Percentiles rank a stretch among this genome's conserved stretches.
phyloP scores from a whole-genome alignment of 495 filamentous ascomycete species.

The Parathielavia appendiculata region DNA sequence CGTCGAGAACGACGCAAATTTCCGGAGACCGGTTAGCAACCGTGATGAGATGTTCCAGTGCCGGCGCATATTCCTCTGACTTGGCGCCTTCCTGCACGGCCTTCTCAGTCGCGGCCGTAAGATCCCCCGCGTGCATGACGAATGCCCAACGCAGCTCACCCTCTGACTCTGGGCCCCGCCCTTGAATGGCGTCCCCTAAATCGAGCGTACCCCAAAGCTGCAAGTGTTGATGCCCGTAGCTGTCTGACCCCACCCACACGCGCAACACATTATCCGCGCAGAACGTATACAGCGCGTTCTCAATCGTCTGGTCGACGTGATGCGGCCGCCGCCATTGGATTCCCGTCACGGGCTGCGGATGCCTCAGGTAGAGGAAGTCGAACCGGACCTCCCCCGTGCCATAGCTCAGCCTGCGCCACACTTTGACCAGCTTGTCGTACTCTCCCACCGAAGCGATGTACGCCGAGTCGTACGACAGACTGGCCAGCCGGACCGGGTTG shows the following conservation, averaged over 20 bases:
- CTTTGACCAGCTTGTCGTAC: conserved; percentile 80
- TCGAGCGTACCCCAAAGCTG: conserved; percentile 82
- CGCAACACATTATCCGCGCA: conserved; percentile 79
- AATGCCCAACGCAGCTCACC: conserved; percentile 62
- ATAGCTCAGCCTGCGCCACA: conserved; percentile 88
- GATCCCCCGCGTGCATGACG: conserved; percentile 77
- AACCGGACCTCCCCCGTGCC: conserved; percentile 78
- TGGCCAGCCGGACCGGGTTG: conserved; percentile 67
- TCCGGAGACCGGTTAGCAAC: conserved; percentile 83
- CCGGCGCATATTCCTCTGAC: conserved; percentile 58
- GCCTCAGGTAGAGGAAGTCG: conserved; percentile 83
- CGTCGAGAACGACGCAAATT: conserved; percentile 80
- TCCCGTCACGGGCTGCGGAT: conserved; percentile 71
- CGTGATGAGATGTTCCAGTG: conserved; percentile 78
- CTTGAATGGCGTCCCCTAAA: conserved; percentile 67
- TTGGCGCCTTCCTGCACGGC: conserved; percentile 57
- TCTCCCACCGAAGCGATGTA: conserved; percentile 77
- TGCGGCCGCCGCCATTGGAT: conserved; percentile 79
- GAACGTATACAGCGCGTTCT: conserved; percentile 89
- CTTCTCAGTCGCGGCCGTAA: conserved; percentile 67
- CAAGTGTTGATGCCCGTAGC: conserved; percentile 64
- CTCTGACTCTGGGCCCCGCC: conserved; percentile 39
- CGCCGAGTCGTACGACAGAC: conserved; percentile 77
- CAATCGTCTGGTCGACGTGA: conserved; percentile 70
- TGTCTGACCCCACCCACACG: conserved; percentile 76